These are phyloP conservation scores for Rhizopus microsporus DNA, from an alignment of 371 early-diverging fungal species.

Conservation along the genomic window DNA sequence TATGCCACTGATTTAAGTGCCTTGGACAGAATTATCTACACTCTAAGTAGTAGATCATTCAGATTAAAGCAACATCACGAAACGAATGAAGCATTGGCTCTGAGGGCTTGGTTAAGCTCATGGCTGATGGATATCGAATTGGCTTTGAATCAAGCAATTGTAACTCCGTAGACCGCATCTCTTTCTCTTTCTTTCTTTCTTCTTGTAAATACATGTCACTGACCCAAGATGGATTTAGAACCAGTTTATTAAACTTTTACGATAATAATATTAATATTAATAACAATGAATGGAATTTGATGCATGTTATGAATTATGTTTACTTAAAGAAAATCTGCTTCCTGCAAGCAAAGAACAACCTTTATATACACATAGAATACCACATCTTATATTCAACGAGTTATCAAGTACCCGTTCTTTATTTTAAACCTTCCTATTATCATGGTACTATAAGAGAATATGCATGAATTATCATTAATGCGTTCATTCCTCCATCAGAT, in stretches of 20 bases:
- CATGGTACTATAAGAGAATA: slow-evolving; percentile 26
- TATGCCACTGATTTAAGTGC: neutral
- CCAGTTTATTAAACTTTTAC: slow-evolving; percentile 1
- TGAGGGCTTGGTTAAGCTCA: slow-evolving; percentile 21
- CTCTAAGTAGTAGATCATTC: neutral
- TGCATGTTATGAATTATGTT: neutral
- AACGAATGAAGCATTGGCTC: slow-evolving; percentile 15
- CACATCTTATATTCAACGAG: slow-evolving; percentile 70
- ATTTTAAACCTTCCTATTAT: slow-evolving; percentile 53
- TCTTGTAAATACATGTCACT: neutral
- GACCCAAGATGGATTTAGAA: neutral
- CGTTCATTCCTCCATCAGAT: slow-evolving; percentile 26
- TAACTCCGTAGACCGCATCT: neutral
- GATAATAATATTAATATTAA: neutral
- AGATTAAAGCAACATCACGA: slow-evolving; percentile 13
- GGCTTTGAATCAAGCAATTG: slow-evolving; percentile 14
- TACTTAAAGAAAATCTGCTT: neutral
- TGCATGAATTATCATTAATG: neutral
- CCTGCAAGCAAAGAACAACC: neutral
- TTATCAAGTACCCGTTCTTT: slow-evolving; percentile 74
- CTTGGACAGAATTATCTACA: neutral
- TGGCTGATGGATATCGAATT: slow-evolving; percentile 24
- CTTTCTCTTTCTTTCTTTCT: neutral
- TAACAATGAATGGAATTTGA: neutral
- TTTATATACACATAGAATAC: slow-evolving; percentile 40